Evolutionary conservation across 1,284 basidiomycete genomes (phyloP).

Genomic region (Malassezia equina): DNA sequence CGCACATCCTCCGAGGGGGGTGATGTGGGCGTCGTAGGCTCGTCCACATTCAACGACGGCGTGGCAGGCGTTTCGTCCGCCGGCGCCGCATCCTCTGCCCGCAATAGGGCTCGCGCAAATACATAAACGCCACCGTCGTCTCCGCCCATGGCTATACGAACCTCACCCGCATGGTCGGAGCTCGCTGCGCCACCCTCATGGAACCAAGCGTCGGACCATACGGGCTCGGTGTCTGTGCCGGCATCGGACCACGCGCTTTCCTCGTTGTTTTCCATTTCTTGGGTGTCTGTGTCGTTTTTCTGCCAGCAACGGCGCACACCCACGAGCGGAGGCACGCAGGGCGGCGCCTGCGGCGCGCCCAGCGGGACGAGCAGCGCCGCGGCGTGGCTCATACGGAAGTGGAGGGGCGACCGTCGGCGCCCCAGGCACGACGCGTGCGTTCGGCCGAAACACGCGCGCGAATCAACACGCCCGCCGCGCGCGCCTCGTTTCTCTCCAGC

Average conservation of each 20-base stretch:
- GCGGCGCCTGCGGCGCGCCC: constrained; percentile 7
- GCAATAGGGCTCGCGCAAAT: not conserved
- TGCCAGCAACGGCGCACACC: not conserved
- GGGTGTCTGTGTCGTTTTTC: not conserved
- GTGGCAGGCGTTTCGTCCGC: too few relatives aligned
- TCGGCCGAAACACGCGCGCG: constrained; percentile 8
- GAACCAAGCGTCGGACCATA: not conserved
- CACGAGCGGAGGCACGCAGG: not conserved
- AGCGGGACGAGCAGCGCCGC: constrained; percentile 15
- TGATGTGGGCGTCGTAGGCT: not conserved
- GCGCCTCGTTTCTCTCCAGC: not conserved
- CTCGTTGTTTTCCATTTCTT: not conserved
- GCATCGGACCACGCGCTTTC: not conserved
- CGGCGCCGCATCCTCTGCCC: not conserved
- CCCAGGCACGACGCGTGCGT: not conserved
- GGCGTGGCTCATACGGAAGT: constrained; percentile 8
- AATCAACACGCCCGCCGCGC: not conserved
- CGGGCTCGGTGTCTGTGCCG: not conserved
- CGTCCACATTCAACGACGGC: not conserved
- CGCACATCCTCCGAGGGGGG: not conserved
- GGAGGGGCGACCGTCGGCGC: not conserved
- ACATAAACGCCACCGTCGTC: constrained; percentile 4
- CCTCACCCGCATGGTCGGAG: not conserved
- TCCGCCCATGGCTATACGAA: not conserved
- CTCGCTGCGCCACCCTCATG: not conserved